Evolutionary conservation across 2,329 filamentous ascomycete genomes (phyloP), one percentile per base, ranked within the genome.

Genomic region (Colletotrichum trifolii): DNA sequence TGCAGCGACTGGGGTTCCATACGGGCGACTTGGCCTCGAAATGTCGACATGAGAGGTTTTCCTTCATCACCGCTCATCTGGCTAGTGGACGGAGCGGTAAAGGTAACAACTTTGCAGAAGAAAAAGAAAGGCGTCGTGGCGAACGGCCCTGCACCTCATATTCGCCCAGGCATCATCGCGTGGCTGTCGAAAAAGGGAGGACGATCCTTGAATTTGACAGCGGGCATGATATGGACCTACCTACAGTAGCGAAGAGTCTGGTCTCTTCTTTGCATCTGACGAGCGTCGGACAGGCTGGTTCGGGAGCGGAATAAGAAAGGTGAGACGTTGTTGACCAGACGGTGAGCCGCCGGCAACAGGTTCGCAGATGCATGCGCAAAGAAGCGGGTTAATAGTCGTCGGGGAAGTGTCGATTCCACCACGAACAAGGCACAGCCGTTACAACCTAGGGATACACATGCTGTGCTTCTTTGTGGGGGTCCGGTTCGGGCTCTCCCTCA

Each of bases 101-200:
- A 54, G 49, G 38, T 57, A 42, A 48, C 36, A 15, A 17, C 8
- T 25, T 46, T 54, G 54, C 39, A 53, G 58, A 52, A 58, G 36
- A 50, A 56, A 52, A 36, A 35, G 35, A 60, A 45, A 52, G 40
- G 45, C 58, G 53, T 56, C 63, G 47, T 66, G 58, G 63, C 63
- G 59, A 56, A 65, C 47, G 47, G 57, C 50, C 45, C 58, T 66
- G 58, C 63, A 48, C 35, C 58, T 66, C 52, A 53, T 34, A 54
- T 36, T 63, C 47, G 63, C 47, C 47, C 52, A 63, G 54, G 35
- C 52, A 63, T 63, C 40, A 38, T 66, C 63, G 63, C 63, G 47
- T 66, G 58, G 63, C 58, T 66, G 25, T 63, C 38, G 38, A 48
- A 34, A 53, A 57, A 66, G 58, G 63, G 52, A 66, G 63, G 47